A percentile compares a stretch with the other conserved stretches of the same genome.
Conservation (phyloP, 2,329 filamentous ascomycete genomes). For the Aspergillus latus region DNA sequence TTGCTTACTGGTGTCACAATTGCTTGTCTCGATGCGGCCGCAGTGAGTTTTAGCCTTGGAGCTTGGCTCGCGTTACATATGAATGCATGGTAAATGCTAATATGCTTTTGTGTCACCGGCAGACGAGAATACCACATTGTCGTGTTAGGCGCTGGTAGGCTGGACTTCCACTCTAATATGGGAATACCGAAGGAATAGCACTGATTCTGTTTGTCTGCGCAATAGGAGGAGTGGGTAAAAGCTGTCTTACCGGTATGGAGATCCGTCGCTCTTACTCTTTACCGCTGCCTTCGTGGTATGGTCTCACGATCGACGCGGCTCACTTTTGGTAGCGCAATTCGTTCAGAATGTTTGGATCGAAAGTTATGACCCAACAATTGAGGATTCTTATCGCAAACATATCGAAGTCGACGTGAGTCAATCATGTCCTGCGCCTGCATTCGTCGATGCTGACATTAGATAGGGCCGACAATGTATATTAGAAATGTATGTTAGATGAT, state of each 20-base stretch:
- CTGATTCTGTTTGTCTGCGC: slow-evolving; percentile 18
- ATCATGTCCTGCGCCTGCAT: background rate
- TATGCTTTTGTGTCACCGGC: slow-evolving; percentile 12
- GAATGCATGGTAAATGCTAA: slow-evolving; percentile 22
- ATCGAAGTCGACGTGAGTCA: slow-evolving; percentile 81
- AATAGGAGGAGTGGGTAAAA: slow-evolving; percentile 85
- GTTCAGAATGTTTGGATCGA: slow-evolving; percentile 95
- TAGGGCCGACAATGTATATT: slow-evolving; percentile 84
- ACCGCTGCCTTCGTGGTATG: background rate
- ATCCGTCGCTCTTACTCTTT: slow-evolving; percentile 1
- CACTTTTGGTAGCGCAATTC: slow-evolving; percentile 69
- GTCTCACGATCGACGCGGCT: slow-evolving; percentile 1
- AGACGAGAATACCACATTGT: slow-evolving; percentile 81
- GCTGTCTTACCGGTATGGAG: slow-evolving; percentile 77
- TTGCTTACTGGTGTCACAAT: slow-evolving; percentile 5
- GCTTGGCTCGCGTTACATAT: slow-evolving; percentile 3
- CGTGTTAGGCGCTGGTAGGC: slow-evolving; percentile 72
- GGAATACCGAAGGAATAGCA: slow-evolving; percentile 7
- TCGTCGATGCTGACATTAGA: slow-evolving; percentile 32
- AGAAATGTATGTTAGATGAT: slow-evolving; percentile 67
- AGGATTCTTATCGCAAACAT: slow-evolving; percentile 85
- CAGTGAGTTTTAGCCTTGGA: slow-evolving; percentile 32
- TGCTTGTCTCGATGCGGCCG: slow-evolving; percentile 34
- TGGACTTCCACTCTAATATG: slow-evolving; percentile 7
- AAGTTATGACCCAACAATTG: slow-evolving; percentile 83